Percentiles rank a stretch among this genome's conserved stretches.
These are phyloP conservation scores for Metschnikowia picachoensis DNA, from an alignment of 805 yeast species.

Conservation along the genomic window DNA sequence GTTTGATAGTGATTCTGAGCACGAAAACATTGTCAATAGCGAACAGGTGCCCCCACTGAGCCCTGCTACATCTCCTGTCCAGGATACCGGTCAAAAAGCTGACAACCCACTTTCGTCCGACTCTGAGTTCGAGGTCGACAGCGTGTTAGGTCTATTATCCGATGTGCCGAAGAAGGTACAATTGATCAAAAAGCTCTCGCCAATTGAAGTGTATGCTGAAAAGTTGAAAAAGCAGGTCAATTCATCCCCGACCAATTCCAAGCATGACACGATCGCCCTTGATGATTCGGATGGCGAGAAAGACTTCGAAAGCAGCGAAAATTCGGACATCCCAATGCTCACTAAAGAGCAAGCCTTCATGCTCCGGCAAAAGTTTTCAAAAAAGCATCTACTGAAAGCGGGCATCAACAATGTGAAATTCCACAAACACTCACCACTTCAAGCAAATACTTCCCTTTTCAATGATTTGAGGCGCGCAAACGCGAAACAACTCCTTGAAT, in stretches of 20 bases:
- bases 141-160: slow-evolving; percentile 11
- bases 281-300: slow-evolving; percentile 28
- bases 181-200: slow-evolving; percentile 17
- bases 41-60: slow-evolving; percentile 19
- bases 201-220: slow-evolving; percentile 35
- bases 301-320: slow-evolving; percentile 6
- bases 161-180: slow-evolving; percentile 2
- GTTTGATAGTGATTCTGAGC: slow-evolving; percentile 29
- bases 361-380: slow-evolving; percentile 32
- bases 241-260: slow-evolving; percentile 24
- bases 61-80: slow-evolving; percentile 32
- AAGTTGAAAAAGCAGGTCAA: slow-evolving; percentile 25
- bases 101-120: slow-evolving; percentile 8
- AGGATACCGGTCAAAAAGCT: not conserved
- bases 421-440: slow-evolving; percentile 1
- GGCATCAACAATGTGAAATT: not conserved
- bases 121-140: slow-evolving; percentile 8
- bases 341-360: slow-evolving; percentile 30
- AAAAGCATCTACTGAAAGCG: slow-evolving; percentile 14
- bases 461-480: slow-evolving; percentile 40
- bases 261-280: slow-evolving; percentile 19
- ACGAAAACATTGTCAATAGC: slow-evolving; percentile 8
- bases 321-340: slow-evolving; percentile 25
- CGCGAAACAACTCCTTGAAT: slow-evolving; percentile 38
- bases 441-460: slow-evolving; percentile 25